A percentile compares a stretch with the other conserved stretches of the same genome.
phyloP scores from a whole-genome alignment of 2,329 filamentous ascomycete species.

The Penicillium sclerotigenum region DNA sequence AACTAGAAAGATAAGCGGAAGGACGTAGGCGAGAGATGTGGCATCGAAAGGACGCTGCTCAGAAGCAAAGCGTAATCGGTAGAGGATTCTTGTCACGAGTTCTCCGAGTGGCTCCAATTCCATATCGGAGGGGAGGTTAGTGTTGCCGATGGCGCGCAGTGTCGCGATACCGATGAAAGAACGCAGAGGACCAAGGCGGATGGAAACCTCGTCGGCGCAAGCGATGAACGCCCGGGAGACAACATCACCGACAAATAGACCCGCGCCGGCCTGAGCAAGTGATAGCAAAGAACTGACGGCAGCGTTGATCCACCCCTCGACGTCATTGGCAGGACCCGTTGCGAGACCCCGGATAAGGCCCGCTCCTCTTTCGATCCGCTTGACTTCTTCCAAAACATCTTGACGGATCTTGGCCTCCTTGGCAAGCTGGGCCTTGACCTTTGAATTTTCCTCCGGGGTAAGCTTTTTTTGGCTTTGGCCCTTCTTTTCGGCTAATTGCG shows the following conservation, averaged over 20 bases:
- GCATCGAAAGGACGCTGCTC: slow-evolving; percentile 93
- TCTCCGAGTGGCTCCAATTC: slow-evolving; percentile 74
- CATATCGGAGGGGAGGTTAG: slow-evolving; percentile 67
- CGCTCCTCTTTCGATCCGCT: slow-evolving; percentile 73
- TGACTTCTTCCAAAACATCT: slow-evolving; percentile 66
- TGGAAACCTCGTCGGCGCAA: slow-evolving; percentile 71
- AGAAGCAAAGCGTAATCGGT: slow-evolving; percentile 81
- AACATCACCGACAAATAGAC: slow-evolving; percentile 74
- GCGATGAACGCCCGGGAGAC: slow-evolving; percentile 75
- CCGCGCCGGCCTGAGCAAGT: slow-evolving; percentile 71
- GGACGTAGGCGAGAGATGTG: slow-evolving; percentile 80
- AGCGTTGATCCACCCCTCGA: slow-evolving; percentile 80
- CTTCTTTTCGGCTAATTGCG: slow-evolving; percentile 88
- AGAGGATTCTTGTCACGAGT: slow-evolving; percentile 83
- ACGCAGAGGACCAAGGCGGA: slow-evolving; percentile 70
- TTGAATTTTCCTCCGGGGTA: slow-evolving; percentile 80
- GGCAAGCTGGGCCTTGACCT: slow-evolving; percentile 83
- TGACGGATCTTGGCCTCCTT: slow-evolving; percentile 80
- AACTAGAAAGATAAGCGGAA: slow-evolving; percentile 77
- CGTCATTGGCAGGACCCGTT: slow-evolving; percentile 82
- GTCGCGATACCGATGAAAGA: slow-evolving; percentile 86
- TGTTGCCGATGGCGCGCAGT: slow-evolving; percentile 71
- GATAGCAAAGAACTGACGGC: slow-evolving; percentile 70
- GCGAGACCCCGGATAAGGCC: slow-evolving; percentile 81
- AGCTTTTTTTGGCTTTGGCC: slow-evolving; percentile 81